Evolutionary conservation across 768 basidiomycete species (phyloP).

Genomic region (Ephemerocybe angulata): DNA sequence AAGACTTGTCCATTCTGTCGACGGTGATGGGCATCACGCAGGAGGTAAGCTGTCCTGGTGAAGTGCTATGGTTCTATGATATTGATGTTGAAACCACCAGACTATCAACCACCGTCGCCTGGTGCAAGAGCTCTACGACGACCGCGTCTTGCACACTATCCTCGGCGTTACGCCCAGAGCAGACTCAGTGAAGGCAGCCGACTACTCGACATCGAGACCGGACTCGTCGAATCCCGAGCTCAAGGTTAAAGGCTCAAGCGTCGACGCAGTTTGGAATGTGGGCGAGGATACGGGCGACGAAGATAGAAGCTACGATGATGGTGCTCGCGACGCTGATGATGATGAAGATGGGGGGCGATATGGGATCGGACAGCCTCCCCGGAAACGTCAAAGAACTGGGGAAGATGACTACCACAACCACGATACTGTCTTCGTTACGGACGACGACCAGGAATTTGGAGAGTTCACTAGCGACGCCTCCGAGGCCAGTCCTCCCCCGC

Average conservation of each 20-base stretch:
- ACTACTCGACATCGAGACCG: background rate
- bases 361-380: slow-evolving; percentile 45
- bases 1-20: slow-evolving; percentile 75
- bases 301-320: slow-evolving; percentile 6
- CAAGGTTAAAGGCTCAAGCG: background rate
- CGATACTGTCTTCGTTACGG: slow-evolving; percentile 52
- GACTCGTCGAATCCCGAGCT: background rate
- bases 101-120: slow-evolving; percentile 71
- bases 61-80: background rate
- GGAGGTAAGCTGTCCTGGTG: slow-evolving; percentile 48
- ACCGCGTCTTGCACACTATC: slow-evolving; percentile 53
- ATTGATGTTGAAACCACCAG: no score
- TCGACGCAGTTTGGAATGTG: background rate
- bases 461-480: slow-evolving; percentile 18
- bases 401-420: slow-evolving; percentile 36
- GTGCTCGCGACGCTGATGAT: slow-evolving; percentile 9
- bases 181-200: slow-evolving; percentile 10
- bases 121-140: slow-evolving; percentile 66
- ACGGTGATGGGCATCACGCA: slow-evolving; percentile 80
- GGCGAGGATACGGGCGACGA: slow-evolving; percentile 2
- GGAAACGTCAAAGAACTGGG: slow-evolving; percentile 44
- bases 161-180: slow-evolving; percentile 41
- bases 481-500: no score
- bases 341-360: slow-evolving; percentile 59
- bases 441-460: slow-evolving; percentile 37